These are phyloP conservation scores for Psilocybe azurescens DNA, from an alignment of 768 basidiomycete species.

Conservation along the genomic window DNA sequence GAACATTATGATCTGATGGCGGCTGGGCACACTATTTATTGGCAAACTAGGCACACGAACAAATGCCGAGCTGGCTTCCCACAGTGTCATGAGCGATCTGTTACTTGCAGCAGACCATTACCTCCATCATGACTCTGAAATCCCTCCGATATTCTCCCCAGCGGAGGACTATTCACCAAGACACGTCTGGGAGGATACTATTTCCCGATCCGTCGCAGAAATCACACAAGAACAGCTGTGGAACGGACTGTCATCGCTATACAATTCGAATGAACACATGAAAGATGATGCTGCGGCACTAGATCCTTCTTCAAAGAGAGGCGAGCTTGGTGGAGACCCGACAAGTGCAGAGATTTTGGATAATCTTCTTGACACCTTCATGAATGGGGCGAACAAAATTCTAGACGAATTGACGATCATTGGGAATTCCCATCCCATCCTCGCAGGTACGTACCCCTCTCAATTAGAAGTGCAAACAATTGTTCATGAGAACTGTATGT, in stretches of 20 bases:
- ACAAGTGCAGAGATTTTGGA: not conserved
- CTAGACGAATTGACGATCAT: slow-evolving; percentile 7
- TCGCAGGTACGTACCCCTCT: slow-evolving; percentile 1
- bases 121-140: too few species aligned
- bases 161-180: too few species aligned
- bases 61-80: too few species aligned
- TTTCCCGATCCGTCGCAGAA: not conserved
- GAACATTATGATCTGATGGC: too few species aligned
- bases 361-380: slow-evolving; percentile 8
- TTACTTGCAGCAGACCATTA: too few species aligned
- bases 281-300: not conserved
- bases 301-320: not conserved
- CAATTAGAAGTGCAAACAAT: not conserved
- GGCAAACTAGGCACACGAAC: too few species aligned
- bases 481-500: not conserved
- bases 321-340: not conserved
- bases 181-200: not conserved
- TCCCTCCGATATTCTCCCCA: too few species aligned
- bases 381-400: slow-evolving; percentile 9
- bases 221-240: slow-evolving; percentile 10
- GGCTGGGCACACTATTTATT: too few species aligned
- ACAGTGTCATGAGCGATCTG: too few species aligned
- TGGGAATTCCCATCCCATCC: slow-evolving; percentile 12
- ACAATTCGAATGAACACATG: not conserved
- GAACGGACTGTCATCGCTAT: slow-evolving; percentile 8